Evolutionary conservation across 192 early-diverging fungal species (phyloP).

Genomic region (Coemansia sp.): DNA sequence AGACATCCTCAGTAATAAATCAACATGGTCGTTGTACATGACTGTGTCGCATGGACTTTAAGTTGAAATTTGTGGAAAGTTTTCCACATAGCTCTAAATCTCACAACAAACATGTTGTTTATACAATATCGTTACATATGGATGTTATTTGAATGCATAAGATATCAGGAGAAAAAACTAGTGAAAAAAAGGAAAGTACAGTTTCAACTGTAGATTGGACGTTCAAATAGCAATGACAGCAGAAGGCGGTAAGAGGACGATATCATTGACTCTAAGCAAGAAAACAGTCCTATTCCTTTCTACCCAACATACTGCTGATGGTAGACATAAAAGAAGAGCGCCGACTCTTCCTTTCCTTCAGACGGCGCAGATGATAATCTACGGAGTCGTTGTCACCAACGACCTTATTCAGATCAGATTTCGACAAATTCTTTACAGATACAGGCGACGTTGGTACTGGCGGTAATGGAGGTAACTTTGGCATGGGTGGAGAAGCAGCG

Average conservation of each 20-base stretch:
- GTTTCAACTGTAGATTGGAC: no score
- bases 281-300: constrained; percentile 24
- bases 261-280: background rate
- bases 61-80: background rate
- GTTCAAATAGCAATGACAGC: background rate
- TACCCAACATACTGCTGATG: constrained; percentile 48
- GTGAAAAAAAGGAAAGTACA: no score
- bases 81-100: no score
- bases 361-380: constrained; percentile 40
- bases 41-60: background rate
- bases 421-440: constrained; percentile 5
- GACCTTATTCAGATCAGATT: constrained; percentile 10
- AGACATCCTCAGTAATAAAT: background rate
- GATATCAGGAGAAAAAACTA: no score
- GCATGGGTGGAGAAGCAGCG: constrained; percentile 26
- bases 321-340: constrained; percentile 53
- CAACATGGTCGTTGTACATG: background rate
- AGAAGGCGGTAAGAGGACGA: background rate
- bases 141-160: no score
- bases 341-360: constrained; percentile 30
- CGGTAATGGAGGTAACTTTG: constrained; percentile 37
- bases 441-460: constrained; percentile 7
- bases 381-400: constrained; percentile 36
- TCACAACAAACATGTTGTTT: no score
- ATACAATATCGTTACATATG: no score